Conservation (phyloP, 352 stramenopile species). For the Phytophthora syringae region DNA sequence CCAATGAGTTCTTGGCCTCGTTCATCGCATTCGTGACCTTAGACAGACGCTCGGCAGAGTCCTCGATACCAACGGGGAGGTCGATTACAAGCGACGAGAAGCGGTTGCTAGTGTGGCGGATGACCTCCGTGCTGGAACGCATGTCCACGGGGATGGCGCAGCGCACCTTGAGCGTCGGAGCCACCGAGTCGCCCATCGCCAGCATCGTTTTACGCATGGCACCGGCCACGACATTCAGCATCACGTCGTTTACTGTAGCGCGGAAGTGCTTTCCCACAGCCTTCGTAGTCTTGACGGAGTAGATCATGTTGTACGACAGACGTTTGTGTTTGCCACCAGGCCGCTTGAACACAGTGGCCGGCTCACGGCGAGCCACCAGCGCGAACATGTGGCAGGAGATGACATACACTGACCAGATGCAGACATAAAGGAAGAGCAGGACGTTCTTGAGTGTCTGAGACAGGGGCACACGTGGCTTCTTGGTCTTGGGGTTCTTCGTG, state of each 20-base stretch:
- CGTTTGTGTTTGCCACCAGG: conserved; percentile 63
- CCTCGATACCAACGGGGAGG: conserved; percentile 62
- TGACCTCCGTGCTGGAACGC: conserved; percentile 68
- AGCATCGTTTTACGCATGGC: conserved; percentile 78
- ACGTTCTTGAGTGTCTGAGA: conserved; percentile 34
- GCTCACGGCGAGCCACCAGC: conserved; percentile 61
- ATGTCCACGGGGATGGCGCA: conserved; percentile 84
- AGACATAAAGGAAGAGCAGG: conserved; percentile 38
- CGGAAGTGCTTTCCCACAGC: conserved; percentile 69
- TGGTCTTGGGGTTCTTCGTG: conserved; percentile 40
- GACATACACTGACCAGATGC: conserved; percentile 64
- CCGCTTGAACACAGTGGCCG: conserved; percentile 71
- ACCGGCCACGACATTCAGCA: conserved; percentile 78
- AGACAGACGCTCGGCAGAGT: conserved; percentile 57
- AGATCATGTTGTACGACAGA: conserved; percentile 74
- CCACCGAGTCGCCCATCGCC: conserved; percentile 42
- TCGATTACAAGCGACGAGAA: conserved; percentile 83
- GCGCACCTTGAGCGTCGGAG: conserved; percentile 58
- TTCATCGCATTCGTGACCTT: conserved; percentile 62
- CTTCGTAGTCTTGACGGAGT: conserved; percentile 78
- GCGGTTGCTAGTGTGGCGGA: conserved; percentile 70
- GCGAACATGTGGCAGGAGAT: conserved; percentile 58
- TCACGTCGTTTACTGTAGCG: conserved; percentile 84
- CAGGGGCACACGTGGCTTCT: conserved; percentile 39
- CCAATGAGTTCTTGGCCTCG: conserved; percentile 81